These are phyloP conservation scores for Sarocladiaceae sp. DNA, from an alignment of 2,329 filamentous ascomycete species.

Conservation along the genomic window DNA sequence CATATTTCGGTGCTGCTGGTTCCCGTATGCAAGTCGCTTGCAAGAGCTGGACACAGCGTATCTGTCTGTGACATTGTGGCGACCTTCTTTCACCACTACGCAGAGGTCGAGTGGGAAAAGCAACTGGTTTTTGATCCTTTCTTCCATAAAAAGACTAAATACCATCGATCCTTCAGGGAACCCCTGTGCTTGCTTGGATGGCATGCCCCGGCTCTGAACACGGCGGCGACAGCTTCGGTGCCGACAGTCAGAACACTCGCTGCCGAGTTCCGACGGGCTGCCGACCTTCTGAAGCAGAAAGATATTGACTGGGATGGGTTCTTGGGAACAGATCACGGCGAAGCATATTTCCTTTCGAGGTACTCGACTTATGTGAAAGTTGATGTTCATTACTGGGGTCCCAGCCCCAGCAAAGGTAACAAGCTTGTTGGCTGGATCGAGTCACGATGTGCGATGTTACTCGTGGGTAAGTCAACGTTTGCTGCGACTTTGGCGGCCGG, in stretches of 20 bases:
- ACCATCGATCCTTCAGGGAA: conserved; percentile 50
- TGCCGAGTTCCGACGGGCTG: conserved; percentile 44
- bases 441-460: conserved; percentile 49
- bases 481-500: neutral
- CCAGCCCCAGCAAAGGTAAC: conserved; percentile 46
- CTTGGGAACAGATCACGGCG: conserved; percentile 23
- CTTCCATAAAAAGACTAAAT: conserved; percentile 46
- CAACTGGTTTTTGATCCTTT: conserved; percentile 53
- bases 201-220: conserved; percentile 55
- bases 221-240: conserved; percentile 45
- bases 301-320: conserved; percentile 37
- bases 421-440: conserved; percentile 58
- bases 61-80: conserved; percentile 45
- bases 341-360: conserved; percentile 40
- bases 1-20: conserved; percentile 58
- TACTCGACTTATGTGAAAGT: conserved; percentile 54
- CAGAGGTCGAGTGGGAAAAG: conserved; percentile 51
- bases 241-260: conserved; percentile 46
- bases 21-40: conserved; percentile 51
- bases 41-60: conserved; percentile 25
- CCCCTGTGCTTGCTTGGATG: conserved; percentile 58
- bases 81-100: conserved; percentile 60
- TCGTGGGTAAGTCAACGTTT: conserved; percentile 43
- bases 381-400: conserved; percentile 60
- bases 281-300: conserved; percentile 28